A percentile compares a stretch with the other conserved stretches of the same genome.
Evolutionary conservation across 768 basidiomycete genomes (phyloP).

Genomic region (Boletales sp.): DNA sequence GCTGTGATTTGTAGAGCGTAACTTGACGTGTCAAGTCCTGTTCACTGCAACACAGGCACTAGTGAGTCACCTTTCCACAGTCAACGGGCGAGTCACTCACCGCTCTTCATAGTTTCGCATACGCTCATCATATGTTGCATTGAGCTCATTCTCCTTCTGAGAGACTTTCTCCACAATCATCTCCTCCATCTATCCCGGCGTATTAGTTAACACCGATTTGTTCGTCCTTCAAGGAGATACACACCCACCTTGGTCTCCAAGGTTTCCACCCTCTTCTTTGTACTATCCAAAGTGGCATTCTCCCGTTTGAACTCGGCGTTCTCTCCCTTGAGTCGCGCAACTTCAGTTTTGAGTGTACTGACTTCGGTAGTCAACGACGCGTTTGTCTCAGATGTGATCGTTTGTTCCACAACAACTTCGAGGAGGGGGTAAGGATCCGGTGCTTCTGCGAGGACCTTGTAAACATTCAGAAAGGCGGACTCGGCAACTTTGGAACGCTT

Average conservation of each 20-base stretch:
- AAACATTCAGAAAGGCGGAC: constrained; percentile 94
- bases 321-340: constrained; percentile 73
- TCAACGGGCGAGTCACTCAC: constrained; percentile 38
- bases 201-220: background rate
- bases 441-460: constrained; percentile 94
- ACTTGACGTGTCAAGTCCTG: constrained; percentile 92
- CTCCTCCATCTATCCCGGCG: constrained; percentile 81
- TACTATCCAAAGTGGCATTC: constrained; percentile 55
- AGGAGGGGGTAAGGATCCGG: constrained; percentile 97
- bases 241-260: constrained; percentile 74
- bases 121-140: constrained; percentile 95
- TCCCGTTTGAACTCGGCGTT: constrained; percentile 81
- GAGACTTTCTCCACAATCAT: constrained; percentile 84
- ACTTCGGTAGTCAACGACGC: constrained; percentile 55
- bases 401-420: constrained; percentile 94
- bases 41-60: constrained; percentile 51
- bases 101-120: constrained; percentile 95
- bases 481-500: constrained; percentile 90
- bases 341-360: constrained; percentile 67
- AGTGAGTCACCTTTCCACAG: background rate
- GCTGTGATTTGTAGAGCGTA: constrained; percentile 79
- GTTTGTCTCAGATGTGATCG: constrained; percentile 60
- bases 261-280: constrained; percentile 74
- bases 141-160: constrained; percentile 94
- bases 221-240: no score